phyloP scores from a whole-genome alignment of 176 grass and related monocot species.

The Hordeum marinum region DNA sequence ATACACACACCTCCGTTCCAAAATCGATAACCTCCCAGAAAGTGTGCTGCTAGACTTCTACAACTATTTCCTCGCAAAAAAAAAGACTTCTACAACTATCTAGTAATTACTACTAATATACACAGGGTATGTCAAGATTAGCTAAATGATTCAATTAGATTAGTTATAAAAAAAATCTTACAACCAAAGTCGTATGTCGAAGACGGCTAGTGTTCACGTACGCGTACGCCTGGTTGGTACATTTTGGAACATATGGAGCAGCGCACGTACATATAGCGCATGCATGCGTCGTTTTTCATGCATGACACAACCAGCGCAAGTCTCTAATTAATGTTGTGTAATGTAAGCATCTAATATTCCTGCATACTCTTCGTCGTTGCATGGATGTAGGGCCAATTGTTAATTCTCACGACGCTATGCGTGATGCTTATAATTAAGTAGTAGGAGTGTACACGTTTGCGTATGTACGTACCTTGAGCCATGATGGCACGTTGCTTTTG shows the following conservation, averaged over 20 bases:
- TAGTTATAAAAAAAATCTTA: too few relatives aligned
- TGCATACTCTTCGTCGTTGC: background rate
- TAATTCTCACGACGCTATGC: background rate
- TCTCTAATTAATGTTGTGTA: background rate
- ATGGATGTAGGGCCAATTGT: background rate
- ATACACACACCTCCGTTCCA: background rate
- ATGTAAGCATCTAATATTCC: background rate
- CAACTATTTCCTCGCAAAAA: too few relatives aligned
- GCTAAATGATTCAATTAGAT: too few relatives aligned
- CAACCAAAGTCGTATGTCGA: too few relatives aligned
- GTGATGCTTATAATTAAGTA: background rate
- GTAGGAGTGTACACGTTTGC: background rate
- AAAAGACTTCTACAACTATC: too few relatives aligned
- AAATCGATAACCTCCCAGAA: background rate
- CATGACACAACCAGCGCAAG: background rate
- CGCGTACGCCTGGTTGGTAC: background rate
- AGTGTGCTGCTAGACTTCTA: background rate
- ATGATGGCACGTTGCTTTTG: conserved; percentile 79
- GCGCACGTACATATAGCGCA: background rate
- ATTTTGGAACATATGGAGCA: background rate
- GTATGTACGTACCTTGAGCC: conserved; percentile 70
- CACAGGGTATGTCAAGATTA: too few relatives aligned
- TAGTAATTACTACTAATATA: too few relatives aligned
- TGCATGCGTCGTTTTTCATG: background rate
- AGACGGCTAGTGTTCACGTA: too few relatives aligned